These are phyloP conservation scores for Cadophora malorum DNA, from an alignment of 2,329 filamentous ascomycete species.

Conservation along the genomic window DNA sequence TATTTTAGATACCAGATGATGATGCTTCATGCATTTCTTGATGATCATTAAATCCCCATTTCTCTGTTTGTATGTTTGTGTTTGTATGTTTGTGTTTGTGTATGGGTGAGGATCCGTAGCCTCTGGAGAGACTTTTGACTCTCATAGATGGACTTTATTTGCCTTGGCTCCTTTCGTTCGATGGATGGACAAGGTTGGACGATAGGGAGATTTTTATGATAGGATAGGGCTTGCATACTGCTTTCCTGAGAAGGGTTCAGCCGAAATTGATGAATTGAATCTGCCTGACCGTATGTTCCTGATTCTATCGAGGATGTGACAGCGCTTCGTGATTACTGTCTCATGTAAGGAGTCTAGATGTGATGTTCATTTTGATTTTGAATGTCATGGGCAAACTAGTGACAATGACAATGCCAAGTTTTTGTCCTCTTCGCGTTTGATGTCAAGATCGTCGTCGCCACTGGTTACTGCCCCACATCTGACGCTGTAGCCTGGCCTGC, in stretches of 20 bases:
- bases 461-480: not conserved
- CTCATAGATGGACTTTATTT: not conserved
- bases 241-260: not conserved
- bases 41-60: not conserved
- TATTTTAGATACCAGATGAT: slow-evolving; percentile 26
- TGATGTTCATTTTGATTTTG: too few species aligned
- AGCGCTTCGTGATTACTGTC: too few species aligned
- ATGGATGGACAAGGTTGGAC: not conserved
- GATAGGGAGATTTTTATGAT: not conserved
- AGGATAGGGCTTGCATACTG: not conserved
- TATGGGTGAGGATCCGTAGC: slow-evolving; percentile 2
- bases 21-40: slow-evolving; percentile 16
- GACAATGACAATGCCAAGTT: not conserved
- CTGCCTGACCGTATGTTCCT: not conserved
- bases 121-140: not conserved
- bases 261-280: not conserved
- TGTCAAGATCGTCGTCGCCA: not conserved
- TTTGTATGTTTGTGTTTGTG: slow-evolving; percentile 15
- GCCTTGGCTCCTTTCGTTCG: not conserved
- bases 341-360: too few species aligned
- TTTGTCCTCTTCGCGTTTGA: not conserved
- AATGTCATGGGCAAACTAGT: not conserved
- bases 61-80: slow-evolving; percentile 1
- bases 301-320: too few species aligned
- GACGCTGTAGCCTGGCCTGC: slow-evolving; percentile 12